A percentile compares a stretch with the other conserved stretches of the same genome.
Evolutionary conservation across 140 eudicot genomes (phyloP).

Genomic region (Anethum foeniculum): DNA sequence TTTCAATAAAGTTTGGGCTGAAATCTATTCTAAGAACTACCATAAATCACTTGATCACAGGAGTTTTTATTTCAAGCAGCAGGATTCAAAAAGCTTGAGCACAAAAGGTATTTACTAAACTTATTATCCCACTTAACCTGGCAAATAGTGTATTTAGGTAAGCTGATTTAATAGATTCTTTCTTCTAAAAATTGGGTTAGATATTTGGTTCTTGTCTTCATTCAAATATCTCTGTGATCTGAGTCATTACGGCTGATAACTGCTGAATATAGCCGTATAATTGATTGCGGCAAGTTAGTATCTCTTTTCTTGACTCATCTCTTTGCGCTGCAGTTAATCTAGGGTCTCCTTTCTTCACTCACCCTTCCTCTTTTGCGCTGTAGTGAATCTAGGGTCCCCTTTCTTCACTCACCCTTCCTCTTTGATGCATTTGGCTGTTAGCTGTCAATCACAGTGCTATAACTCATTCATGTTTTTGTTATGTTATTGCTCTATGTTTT

Average conservation of each 20-base stretch:
- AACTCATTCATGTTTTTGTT: neutral
- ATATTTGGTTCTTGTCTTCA: constrained; percentile 12
- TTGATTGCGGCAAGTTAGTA: neutral
- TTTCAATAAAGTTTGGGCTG: constrained; percentile 93
- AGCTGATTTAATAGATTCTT: neutral
- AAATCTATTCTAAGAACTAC: constrained; percentile 86
- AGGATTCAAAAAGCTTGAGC: constrained; percentile 89
- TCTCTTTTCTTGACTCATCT: neutral
- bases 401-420: neutral
- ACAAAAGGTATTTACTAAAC: constrained; percentile 60
- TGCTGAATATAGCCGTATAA: neutral
- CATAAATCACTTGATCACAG: constrained; percentile 98
- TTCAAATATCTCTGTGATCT: neutral
- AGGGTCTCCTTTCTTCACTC: neutral
- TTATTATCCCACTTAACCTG: neutral
- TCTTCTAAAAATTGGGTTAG: neutral
- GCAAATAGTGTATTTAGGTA: neutral
- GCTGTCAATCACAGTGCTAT: neutral
- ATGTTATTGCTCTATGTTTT: neutral
- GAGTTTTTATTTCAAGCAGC: constrained; percentile 97
- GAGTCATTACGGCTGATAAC: constrained; percentile 7
- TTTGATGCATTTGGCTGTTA: neutral
- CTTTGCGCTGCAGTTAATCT: neutral
- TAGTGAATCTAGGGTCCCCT: neutral
- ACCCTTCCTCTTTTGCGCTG: neutral